Percentiles rank a stretch among this genome's conserved stretches.
These are phyloP conservation scores for Fusarium graminum DNA, from an alignment of 2,329 filamentous ascomycete genomes.

Conservation along the genomic window DNA sequence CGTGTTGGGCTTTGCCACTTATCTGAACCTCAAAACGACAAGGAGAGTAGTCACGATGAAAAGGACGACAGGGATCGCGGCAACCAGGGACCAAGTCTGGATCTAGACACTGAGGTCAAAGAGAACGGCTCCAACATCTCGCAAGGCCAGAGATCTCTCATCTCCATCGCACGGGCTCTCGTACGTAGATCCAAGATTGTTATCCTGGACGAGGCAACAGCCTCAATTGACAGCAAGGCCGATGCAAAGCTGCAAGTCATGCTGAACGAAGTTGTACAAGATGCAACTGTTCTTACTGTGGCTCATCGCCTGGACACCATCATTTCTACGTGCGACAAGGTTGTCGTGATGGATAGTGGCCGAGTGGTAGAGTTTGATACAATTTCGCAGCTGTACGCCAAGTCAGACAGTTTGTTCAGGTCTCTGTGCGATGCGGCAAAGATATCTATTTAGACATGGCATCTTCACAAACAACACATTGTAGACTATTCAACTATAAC, in stretches of 20 bases:
- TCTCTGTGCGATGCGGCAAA: conserved; percentile 30
- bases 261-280: conserved; percentile 25
- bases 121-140: conserved; percentile 36
- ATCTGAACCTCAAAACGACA: too few species aligned
- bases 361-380: conserved; percentile 36
- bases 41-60: neutral
- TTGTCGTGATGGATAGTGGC: conserved; percentile 38
- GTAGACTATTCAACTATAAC: neutral
- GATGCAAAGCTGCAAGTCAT: conserved; percentile 29
- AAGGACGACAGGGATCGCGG: neutral
- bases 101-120: conserved; percentile 28
- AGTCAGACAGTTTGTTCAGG: conserved; percentile 16
- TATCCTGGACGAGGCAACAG: conserved; percentile 29
- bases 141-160: conserved; percentile 22
- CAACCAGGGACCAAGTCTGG: neutral
- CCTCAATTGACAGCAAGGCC: conserved; percentile 28
- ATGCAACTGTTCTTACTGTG: conserved; percentile 40
- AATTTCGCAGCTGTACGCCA: conserved; percentile 13
- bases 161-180: conserved; percentile 29
- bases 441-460: conserved; percentile 6
- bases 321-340: conserved; percentile 38
- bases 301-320: conserved; percentile 42
- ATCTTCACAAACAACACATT: neutral
- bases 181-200: conserved; percentile 22
- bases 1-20: conserved; percentile 12